These are phyloP conservation scores for Kandelia obovata DNA, from an alignment of 345 rosid species.

Conservation along the genomic window DNA sequence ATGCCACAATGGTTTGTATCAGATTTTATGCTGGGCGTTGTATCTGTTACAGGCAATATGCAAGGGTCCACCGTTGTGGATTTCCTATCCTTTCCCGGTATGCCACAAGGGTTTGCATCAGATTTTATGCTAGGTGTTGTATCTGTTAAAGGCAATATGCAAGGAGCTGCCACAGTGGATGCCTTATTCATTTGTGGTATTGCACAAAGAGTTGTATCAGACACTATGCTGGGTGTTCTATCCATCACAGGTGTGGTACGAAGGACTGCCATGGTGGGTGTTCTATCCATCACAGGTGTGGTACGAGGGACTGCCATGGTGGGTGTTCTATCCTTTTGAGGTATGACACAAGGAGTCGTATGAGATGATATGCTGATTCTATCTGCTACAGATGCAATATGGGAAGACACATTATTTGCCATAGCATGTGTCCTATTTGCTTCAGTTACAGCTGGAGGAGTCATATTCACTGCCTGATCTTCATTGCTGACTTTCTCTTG, in stretches of 20 bases:
- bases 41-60: background rate
- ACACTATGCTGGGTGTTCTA: constrained; percentile 10
- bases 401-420: constrained; percentile 6
- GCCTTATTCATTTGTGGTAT: background rate
- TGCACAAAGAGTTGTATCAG: background rate
- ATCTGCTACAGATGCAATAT: constrained; percentile 9
- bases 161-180: background rate
- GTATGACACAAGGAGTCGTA: background rate
- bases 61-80: background rate
- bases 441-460: constrained; percentile 12
- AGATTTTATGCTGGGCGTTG: background rate
- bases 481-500: constrained; percentile 42
- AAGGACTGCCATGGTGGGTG: constrained; percentile 5
- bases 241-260: constrained; percentile 18
- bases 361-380: background rate
- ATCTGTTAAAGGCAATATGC: background rate
- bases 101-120: background rate
- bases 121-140: background rate
- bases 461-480: constrained; percentile 33
- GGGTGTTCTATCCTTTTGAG: constrained; percentile 13
- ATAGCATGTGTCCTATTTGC: background rate
- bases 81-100: constrained; percentile 8
- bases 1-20: background rate
- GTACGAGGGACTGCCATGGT: background rate
- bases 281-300: constrained; percentile 20